phyloP scores from a whole-genome alignment of 1,139 yeast genomes.

The Suhomyces guaymorum region DNA sequence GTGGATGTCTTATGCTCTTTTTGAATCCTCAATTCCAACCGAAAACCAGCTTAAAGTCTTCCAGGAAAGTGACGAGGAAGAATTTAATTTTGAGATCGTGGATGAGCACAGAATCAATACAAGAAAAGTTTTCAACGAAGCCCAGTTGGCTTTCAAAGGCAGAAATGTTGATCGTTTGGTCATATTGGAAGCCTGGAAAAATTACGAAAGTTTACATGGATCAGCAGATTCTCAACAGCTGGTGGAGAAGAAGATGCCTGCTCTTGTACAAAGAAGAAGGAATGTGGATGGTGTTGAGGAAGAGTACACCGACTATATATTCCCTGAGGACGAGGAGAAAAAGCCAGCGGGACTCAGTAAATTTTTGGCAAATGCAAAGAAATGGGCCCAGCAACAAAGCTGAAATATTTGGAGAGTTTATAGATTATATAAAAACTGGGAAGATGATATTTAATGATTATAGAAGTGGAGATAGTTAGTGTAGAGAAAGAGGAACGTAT shows the following conservation, averaged over 20 bases:
- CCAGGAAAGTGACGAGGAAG: constrained; percentile 43
- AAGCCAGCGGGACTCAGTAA: constrained; percentile 39
- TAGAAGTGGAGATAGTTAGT: too few relatives aligned
- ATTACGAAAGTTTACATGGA: constrained; percentile 71
- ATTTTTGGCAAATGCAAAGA: constrained; percentile 63
- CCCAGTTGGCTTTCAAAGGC: constrained; percentile 46
- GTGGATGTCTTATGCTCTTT: constrained; percentile 72
- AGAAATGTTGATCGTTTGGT: constrained; percentile 50
- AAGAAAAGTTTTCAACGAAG: constrained; percentile 58
- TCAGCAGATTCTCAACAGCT: constrained; percentile 31
- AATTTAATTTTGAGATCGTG: constrained; percentile 52
- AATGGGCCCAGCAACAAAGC: constrained; percentile 44
- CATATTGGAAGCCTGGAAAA: constrained; percentile 62
- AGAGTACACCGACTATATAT: constrained; percentile 64
- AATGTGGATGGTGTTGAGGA: constrained; percentile 48
- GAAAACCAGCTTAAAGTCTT: constrained; percentile 47
- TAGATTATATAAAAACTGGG: too few relatives aligned
- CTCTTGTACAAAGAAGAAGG: constrained; percentile 50
- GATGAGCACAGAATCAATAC: constrained; percentile 54
- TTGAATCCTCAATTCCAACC: constrained; percentile 70
- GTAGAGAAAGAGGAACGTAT: too few relatives aligned
- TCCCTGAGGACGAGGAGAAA: constrained; percentile 59
- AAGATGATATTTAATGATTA: too few relatives aligned
- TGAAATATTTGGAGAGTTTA: background rate
- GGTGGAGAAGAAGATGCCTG: constrained; percentile 57